Evolutionary conservation across 2,329 filamentous ascomycete genomes (phyloP).

Genomic region (Aspergillus sp.): DNA sequence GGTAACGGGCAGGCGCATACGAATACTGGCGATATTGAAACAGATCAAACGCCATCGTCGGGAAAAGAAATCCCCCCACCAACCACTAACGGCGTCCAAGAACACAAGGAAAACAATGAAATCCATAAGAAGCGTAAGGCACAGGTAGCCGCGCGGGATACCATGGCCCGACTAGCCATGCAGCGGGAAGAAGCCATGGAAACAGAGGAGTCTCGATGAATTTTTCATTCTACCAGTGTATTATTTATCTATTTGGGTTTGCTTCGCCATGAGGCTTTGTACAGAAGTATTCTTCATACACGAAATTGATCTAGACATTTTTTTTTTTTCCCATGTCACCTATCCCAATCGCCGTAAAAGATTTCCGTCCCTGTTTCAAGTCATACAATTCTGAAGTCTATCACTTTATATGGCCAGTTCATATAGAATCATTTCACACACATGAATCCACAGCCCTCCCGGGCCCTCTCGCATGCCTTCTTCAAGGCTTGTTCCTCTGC

Average conservation of each 20-base stretch:
- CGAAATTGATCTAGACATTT: too few species aligned
- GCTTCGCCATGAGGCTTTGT: neutral
- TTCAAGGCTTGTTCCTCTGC: constrained; percentile 57
- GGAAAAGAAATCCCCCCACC: constrained; percentile 10
- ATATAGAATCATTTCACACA: constrained; percentile 46
- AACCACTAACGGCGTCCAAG: neutral
- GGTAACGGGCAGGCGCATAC: too few species aligned
- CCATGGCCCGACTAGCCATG: constrained; percentile 31
- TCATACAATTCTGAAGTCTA: neutral
- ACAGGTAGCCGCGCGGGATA: constrained; percentile 29
- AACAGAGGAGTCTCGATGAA: constrained; percentile 19
- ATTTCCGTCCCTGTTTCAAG: neutral
- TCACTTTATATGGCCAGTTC: neutral
- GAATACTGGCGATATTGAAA: too few species aligned
- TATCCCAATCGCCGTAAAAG: too few species aligned
- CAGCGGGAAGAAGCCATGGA: constrained; percentile 37
- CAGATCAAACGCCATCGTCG: neutral
- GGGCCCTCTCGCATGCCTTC: constrained; percentile 51
- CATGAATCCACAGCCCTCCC: constrained; percentile 56
- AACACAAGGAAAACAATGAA: constrained; percentile 5
- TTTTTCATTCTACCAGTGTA: constrained; percentile 9
- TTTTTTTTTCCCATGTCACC: too few species aligned
- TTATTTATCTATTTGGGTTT: constrained; percentile 5
- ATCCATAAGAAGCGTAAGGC: constrained; percentile 25
- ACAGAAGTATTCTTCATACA: too few species aligned